Evolutionary conservation across 163 green algal genomes (phyloP).

Genomic region (Scenedesmus sp.): DNA sequence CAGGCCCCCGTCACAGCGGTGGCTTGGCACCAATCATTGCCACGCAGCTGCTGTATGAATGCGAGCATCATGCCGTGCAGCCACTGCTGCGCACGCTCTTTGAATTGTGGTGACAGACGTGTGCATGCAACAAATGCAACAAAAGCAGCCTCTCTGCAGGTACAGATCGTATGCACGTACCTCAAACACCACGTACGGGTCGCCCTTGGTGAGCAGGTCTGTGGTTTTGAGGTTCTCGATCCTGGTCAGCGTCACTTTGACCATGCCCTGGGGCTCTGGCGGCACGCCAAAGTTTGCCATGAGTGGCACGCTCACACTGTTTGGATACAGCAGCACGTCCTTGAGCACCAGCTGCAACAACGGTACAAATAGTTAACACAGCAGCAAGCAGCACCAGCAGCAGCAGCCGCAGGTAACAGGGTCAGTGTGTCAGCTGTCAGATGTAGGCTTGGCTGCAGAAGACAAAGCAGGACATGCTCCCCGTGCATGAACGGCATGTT

Average conservation of each 20-base stretch:
- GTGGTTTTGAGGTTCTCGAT: constrained; percentile 54
- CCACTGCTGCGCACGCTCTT: too few relatives aligned
- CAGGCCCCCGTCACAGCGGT: too few relatives aligned
- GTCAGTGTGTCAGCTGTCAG: not conserved
- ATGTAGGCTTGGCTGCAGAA: too few relatives aligned
- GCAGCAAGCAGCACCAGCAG: not conserved
- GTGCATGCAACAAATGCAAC: too few relatives aligned
- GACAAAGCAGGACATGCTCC: not conserved
- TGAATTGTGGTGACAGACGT: too few relatives aligned
- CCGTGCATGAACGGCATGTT: too few relatives aligned
- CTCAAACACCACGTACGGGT: constrained; percentile 75
- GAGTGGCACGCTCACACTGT: constrained; percentile 77
- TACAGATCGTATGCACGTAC: constrained; percentile 17
- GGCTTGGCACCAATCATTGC: too few relatives aligned
- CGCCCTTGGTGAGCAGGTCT: constrained; percentile 65
- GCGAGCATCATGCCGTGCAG: too few relatives aligned
- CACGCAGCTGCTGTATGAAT: too few relatives aligned
- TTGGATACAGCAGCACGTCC: constrained; percentile 76
- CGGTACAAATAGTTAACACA: not conserved
- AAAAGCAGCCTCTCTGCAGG: not conserved
- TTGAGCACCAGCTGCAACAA: constrained; percentile 39
- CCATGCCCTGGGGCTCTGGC: constrained; percentile 74
- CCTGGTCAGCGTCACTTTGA: constrained; percentile 68
- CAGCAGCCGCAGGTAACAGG: not conserved
- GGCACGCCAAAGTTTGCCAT: constrained; percentile 80